Conservation (phyloP, 371 early-diverging fungal species). For the Mucor sp. region DNA sequence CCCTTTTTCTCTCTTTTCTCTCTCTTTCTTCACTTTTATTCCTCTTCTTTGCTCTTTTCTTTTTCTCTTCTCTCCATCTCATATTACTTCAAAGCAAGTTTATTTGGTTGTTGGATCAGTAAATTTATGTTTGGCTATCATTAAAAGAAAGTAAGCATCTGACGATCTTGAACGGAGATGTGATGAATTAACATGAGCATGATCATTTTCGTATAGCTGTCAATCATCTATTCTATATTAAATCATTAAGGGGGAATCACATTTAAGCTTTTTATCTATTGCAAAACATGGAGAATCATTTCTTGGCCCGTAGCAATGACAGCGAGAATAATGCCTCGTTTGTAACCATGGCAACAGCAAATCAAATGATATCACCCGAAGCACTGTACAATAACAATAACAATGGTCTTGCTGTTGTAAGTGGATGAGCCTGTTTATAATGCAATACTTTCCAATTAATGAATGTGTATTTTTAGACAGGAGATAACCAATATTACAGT, state of each 20-base stretch:
- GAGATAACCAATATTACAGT: not conserved
- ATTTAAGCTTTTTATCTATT: not conserved
- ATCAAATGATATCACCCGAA: slow-evolving; percentile 19
- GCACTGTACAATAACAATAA: slow-evolving; percentile 7
- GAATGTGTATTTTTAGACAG: not conserved
- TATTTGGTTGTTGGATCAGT: not conserved
- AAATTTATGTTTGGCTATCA: not conserved
- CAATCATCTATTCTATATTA: not conserved
- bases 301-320: not conserved
- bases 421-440: not conserved
- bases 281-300: not conserved
- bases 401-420: not conserved
- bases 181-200: too few species aligned
- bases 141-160: not conserved
- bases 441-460: not conserved
- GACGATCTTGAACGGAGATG: not conserved
- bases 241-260: not conserved
- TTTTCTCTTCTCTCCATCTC: not conserved
- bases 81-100: not conserved
- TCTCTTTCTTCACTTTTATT: not conserved
- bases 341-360: slow-evolving; percentile 16
- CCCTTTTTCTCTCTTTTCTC: not conserved
- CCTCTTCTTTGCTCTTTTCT: slow-evolving; percentile 4
- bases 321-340: slow-evolving; percentile 19
- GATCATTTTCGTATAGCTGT: not conserved